Conservation (phyloP, 805 yeast genomes). For the Candida incommunis region DNA sequence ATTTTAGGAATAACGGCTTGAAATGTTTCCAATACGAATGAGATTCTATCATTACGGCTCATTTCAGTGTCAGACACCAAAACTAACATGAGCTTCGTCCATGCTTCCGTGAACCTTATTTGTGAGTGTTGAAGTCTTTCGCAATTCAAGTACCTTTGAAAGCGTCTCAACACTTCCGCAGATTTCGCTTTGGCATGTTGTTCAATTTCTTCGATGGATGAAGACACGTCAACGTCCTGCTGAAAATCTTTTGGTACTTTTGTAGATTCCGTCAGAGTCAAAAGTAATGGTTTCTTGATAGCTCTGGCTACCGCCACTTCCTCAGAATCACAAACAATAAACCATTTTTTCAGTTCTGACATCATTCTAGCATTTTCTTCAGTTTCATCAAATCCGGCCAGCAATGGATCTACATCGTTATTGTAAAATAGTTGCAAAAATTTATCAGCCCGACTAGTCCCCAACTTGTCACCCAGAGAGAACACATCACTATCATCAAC, state of each 20-base stretch:
- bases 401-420: not conserved
- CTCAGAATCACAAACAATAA: not conserved
- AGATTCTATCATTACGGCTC: conserved; percentile 30
- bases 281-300: not conserved
- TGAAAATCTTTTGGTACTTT: not conserved
- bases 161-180: not conserved
- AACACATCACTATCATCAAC: not conserved
- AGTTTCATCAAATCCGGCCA: not conserved
- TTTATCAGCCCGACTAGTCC: not conserved
- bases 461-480: not conserved
- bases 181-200: not conserved
- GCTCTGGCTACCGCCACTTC: not conserved
- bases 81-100: conserved; percentile 67
- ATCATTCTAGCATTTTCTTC: not conserved
- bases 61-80: conserved; percentile 48
- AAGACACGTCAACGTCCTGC: not conserved
- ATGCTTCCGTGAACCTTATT: conserved; percentile 50
- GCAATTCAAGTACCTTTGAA: not conserved
- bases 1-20: conserved; percentile 63
- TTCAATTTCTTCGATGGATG: not conserved
- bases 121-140: conserved; percentile 25
- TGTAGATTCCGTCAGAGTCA: too few relatives aligned
- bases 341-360: not conserved
- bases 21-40: conserved; percentile 58
- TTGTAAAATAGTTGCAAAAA: not conserved